Base-by-base conservation (phyloP, 352 stramenopile species). In the Phytopythium delawarense region DNA sequence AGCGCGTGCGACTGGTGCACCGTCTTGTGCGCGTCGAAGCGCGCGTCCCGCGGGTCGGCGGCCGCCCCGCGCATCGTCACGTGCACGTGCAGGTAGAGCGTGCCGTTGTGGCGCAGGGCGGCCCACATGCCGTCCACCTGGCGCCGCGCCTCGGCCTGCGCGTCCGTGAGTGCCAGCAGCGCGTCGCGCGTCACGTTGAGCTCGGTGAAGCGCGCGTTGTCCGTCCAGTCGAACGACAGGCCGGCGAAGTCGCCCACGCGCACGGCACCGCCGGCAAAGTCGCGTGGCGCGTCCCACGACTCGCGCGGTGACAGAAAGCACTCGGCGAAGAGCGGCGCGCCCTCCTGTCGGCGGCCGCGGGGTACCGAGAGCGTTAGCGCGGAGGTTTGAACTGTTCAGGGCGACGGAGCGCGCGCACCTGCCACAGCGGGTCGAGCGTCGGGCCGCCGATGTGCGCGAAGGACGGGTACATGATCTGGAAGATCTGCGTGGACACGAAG, bases 71-170 rank as follows among this genome's bases (percentile, higher is more conserved):
- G 28, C 54, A 87, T 75, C 21, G 81, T 89, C 60, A 91, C 78
- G 57, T 92, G 84, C 8, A 90, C 79, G 44, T 92, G 84, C 32
- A 92, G 67, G 52, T 74, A 92, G 12, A 92, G 74, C 1, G 79
- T 87, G 23, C 65, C 61, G 37, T 92, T 92, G 52, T 60, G 49
- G 12, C 75, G 74, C 16, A 91, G 42, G 13, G 69, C 62, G 4
- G 58, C 59, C 83, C 79, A 89, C 37, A 60, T 49, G 37, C 18
- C 37, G 20, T 60, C 54, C 0, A 87, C 45, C 15, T 73, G 50
- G 9, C 40, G 48, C 0, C 21, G 63, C 21, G 51, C 51, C 6
- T n/a, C 57, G 13, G n/a, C 35, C 35, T 15, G 8, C 35, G 35
- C 35, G 35, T 48, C 30, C n/a, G 57, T 25, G 44, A 78, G 42